These are phyloP conservation scores for Heteromeles arbutifolia DNA, from an alignment of 306 rosid species.

Conservation along the genomic window DNA sequence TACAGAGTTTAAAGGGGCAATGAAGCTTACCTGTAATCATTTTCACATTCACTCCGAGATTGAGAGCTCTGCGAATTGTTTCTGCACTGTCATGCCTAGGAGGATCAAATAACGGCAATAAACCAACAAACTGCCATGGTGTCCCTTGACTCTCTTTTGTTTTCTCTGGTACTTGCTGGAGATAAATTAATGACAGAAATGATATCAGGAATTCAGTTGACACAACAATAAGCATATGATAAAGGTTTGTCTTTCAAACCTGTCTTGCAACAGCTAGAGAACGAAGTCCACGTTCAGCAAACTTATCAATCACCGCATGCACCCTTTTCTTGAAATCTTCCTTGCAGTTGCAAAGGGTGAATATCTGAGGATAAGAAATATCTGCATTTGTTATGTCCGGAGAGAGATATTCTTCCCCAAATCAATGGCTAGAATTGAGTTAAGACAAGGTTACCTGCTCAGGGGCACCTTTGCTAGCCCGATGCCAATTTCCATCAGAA, in stretches of 20 bases:
- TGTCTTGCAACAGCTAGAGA: conserved; percentile 95
- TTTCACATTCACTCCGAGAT: conserved; percentile 98
- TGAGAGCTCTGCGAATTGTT: conserved; percentile 91
- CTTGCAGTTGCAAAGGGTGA: conserved; percentile 83
- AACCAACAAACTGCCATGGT: conserved; percentile 92
- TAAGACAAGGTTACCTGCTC: conserved; percentile 70
- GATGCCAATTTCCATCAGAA: conserved; percentile 78
- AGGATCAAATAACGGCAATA: conserved; percentile 93
- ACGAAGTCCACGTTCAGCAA: conserved; percentile 97
- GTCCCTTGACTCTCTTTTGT: conserved; percentile 68
- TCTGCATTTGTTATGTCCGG: not conserved
- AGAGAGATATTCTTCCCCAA: not conserved
- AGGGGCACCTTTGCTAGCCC: conserved; percentile 98
- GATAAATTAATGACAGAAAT: conserved; percentile 12
- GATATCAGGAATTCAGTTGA: conserved; percentile 10
- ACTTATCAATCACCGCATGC: conserved; percentile 76
- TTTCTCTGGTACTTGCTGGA: conserved; percentile 81
- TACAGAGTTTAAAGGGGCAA: conserved; percentile 1
- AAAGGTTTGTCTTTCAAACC: conserved; percentile 38
- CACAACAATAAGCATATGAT: not conserved
- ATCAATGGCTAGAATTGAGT: conserved; percentile 4
- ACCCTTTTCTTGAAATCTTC: conserved; percentile 69
- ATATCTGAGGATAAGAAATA: conserved; percentile 45
- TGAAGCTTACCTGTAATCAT: conserved; percentile 85
- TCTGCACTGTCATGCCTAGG: conserved; percentile 99